Conservation (phyloP, 495 filamentous ascomycete genomes). For the Lasiosphaeria miniovina region DNA sequence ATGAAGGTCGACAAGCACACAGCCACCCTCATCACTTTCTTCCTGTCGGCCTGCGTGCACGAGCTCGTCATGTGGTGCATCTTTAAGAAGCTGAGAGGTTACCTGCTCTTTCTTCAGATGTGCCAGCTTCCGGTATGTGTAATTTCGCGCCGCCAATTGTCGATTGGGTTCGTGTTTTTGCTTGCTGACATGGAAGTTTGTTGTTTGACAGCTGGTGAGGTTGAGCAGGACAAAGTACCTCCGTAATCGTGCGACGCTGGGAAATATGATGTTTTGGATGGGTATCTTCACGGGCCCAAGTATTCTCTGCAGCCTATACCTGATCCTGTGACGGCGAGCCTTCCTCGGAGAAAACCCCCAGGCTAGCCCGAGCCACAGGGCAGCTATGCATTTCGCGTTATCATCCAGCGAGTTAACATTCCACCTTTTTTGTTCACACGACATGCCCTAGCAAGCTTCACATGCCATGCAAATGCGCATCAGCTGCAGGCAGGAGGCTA, state of each 20-base stretch:
- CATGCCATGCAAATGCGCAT: no score
- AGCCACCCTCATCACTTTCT: constrained; percentile 73
- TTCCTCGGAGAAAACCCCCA: no score
- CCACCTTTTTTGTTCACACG: no score
- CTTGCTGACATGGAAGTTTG: constrained; percentile 7
- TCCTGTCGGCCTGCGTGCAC: constrained; percentile 65
- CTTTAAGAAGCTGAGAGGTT: constrained; percentile 73
- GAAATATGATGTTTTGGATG: constrained; percentile 73
- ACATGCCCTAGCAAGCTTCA: no score
- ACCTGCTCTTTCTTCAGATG: constrained; percentile 69
- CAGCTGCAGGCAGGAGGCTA: no score
- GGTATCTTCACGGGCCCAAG: constrained; percentile 70
- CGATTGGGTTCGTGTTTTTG: not conserved
- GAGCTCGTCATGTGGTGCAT: constrained; percentile 76
- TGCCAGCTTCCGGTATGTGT: constrained; percentile 55
- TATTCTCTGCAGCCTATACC: constrained; percentile 66
- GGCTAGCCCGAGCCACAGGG: not conserved
- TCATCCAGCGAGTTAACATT: no score
- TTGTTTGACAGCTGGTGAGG: constrained; percentile 46
- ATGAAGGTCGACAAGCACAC: constrained; percentile 63
- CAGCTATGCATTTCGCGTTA: not conserved
- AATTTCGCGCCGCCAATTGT: not conserved
- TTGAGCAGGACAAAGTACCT: constrained; percentile 62
- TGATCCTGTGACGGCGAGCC: constrained; percentile 51
- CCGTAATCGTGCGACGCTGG: constrained; percentile 55